Evolutionary conservation across 2,329 filamentous ascomycete species (phyloP), one percentile per base, ranked within the genome.

Genomic region (Ciborinia camelliae): DNA sequence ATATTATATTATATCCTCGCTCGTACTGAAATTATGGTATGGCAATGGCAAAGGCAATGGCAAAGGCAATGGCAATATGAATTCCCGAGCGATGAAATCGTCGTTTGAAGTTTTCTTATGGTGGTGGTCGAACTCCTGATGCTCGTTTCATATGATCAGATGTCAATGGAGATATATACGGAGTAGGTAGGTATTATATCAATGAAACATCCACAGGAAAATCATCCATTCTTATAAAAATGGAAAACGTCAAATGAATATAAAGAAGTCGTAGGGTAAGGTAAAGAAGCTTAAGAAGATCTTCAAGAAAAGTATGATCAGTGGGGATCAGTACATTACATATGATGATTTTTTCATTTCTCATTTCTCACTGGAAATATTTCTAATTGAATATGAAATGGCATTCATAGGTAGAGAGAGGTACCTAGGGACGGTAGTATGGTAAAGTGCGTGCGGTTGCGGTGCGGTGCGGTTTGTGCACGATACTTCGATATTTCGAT

Each of bases 191-290:
- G n/a, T n/a, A n/a, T n/a, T n/a, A n/a, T n/a, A 35, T 23, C n/a
- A 41, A 52, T 43, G 60, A 45, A 55, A 23, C 37, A 43, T 3
- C 50, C 18, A n/a, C n/a, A 30, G 58, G 58, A 51, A 37, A 45
- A 35, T 26, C 60, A 63, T 47, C 30, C 50, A 63, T 63, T 55
- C 60, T 63, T 63, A 57, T 63, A 63, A 35, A 43, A 43, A 57
- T 15, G 30, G 20, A 20, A 26, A 45, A 4, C 14, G 20, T 20
- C 12, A 12, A 30, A 62, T 28, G 18, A 23, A 12, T 12, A 62
- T 43, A 12, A 39, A 61, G 12, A 41, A 39, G 32, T n/a, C n/a
- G n/a, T n/a, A n/a, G n/a, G n/a, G n/a, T n/a, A n/a, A n/a, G n/a
- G n/a, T n/a, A n/a, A 35, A 62, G 32, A 23, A 26, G 50, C 30